These are phyloP conservation scores for Rhazya stricta DNA, from an alignment of 257 asterid species.

Conservation along the genomic window DNA sequence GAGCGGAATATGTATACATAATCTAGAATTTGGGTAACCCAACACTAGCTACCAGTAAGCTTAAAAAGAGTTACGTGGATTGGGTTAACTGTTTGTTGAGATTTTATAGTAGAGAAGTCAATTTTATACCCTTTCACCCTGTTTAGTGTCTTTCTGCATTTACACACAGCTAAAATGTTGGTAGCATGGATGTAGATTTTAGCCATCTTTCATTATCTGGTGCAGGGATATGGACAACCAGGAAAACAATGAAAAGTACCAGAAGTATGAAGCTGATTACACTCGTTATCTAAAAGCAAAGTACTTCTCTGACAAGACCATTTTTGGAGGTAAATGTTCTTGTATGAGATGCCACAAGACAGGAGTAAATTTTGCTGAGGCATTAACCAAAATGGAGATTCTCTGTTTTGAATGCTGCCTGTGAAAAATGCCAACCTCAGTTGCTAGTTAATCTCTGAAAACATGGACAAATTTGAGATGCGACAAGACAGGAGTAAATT, in stretches of 20 bases:
- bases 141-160: background rate
- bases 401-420: background rate
- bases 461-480: background rate
- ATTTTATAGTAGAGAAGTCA: background rate
- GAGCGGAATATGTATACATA: background rate
- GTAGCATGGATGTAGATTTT: background rate
- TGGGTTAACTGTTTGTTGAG: constrained; percentile 23
- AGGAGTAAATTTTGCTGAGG: background rate
- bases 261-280: constrained; percentile 57
- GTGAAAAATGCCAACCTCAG: background rate
- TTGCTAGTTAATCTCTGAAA: background rate
- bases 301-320: constrained; percentile 81
- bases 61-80: background rate
- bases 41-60: background rate
- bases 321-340: constrained; percentile 64
- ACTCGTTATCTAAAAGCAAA: constrained; percentile 55
- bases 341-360: constrained; percentile 8
- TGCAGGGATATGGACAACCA: constrained; percentile 23
- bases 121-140: background rate
- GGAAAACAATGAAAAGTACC: constrained; percentile 48
- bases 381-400: background rate
- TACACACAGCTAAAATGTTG: background rate
- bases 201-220: constrained; percentile 10
- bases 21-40: background rate
- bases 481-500: constrained; percentile 4